These are phyloP conservation scores for Auxenochlorella pyrenoidosa DNA, from an alignment of 139 green algal species.

Conservation along the genomic window DNA sequence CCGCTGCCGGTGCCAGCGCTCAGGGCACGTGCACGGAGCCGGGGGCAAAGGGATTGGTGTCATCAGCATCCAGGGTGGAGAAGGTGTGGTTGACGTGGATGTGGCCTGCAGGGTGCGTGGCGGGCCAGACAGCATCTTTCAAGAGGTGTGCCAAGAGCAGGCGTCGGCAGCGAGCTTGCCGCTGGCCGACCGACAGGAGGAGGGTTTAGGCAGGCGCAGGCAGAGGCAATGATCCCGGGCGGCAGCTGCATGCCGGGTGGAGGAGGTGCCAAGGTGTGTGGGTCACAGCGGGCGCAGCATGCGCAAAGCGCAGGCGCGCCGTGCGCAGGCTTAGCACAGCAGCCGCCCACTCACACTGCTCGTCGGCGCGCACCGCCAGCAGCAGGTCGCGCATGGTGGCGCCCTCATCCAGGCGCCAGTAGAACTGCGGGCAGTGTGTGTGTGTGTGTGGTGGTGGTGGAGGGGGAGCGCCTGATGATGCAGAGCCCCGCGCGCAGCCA, in stretches of 20 bases:
- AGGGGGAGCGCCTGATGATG: constrained; percentile 7
- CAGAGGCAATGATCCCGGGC: neutral
- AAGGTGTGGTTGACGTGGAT: constrained; percentile 94
- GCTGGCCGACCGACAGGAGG: neutral
- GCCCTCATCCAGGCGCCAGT: constrained; percentile 67
- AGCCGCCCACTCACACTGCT: constrained; percentile 66
- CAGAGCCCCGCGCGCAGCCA: too few relatives aligned
- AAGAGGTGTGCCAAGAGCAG: neutral
- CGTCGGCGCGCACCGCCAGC: constrained; percentile 89
- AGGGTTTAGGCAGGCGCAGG: neutral
- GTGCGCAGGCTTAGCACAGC: constrained; percentile 75
- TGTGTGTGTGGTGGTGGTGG: constrained; percentile 45
- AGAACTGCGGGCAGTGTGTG: constrained; percentile 52
- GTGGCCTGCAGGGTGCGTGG: constrained; percentile 62
- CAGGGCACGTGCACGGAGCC: constrained; percentile 34
- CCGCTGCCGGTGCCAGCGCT: neutral
- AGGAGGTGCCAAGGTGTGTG: too few relatives aligned
- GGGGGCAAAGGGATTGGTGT: constrained; percentile 76
- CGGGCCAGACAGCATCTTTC: neutral
- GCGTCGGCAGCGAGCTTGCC: neutral
- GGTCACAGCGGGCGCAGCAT: neutral
- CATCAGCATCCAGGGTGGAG: constrained; percentile 49
- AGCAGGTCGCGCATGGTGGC: constrained; percentile 85
- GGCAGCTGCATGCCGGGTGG: neutral
- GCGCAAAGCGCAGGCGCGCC: too few relatives aligned